phyloP scores from a whole-genome alignment of 352 stramenopile genomes.

The Globisporangium viniferum region DNA sequence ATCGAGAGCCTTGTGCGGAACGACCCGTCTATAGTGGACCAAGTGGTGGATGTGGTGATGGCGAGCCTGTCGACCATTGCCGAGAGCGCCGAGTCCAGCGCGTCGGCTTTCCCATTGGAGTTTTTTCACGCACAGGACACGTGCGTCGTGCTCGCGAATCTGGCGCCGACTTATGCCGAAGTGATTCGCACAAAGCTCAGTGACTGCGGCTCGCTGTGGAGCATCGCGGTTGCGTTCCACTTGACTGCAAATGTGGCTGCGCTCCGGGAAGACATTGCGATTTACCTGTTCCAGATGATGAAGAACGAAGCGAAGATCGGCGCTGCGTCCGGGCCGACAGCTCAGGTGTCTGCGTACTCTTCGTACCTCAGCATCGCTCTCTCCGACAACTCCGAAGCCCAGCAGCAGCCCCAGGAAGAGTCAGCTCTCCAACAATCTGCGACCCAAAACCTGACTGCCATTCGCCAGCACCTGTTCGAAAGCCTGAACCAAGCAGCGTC shows the following conservation, averaged over 20 bases:
- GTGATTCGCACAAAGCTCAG: constrained; percentile 32
- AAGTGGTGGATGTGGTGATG: constrained; percentile 40
- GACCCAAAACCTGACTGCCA: constrained; percentile 11
- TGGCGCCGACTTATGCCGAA: constrained; percentile 38
- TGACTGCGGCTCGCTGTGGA: constrained; percentile 15
- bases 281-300: constrained; percentile 50
- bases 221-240: constrained; percentile 21
- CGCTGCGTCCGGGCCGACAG: not conserved
- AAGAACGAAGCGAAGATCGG: constrained; percentile 9
- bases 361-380: constrained; percentile 19
- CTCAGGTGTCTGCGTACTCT: constrained; percentile 6
- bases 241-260: constrained; percentile 18
- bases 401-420: constrained; percentile 1
- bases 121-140: constrained; percentile 18
- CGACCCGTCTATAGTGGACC: constrained; percentile 36
- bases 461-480: constrained; percentile 25
- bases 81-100: constrained; percentile 7
- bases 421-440: constrained; percentile 24
- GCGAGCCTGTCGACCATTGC: constrained; percentile 22
- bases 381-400: constrained; percentile 4
- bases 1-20: constrained; percentile 47
- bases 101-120: constrained; percentile 7
- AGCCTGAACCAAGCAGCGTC: constrained; percentile 15
- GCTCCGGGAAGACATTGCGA: constrained; percentile 22
- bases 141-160: constrained; percentile 30